Evolutionary conservation across 148 eudicot species (phyloP).

Genomic region (Selenicereus undatus): DNA sequence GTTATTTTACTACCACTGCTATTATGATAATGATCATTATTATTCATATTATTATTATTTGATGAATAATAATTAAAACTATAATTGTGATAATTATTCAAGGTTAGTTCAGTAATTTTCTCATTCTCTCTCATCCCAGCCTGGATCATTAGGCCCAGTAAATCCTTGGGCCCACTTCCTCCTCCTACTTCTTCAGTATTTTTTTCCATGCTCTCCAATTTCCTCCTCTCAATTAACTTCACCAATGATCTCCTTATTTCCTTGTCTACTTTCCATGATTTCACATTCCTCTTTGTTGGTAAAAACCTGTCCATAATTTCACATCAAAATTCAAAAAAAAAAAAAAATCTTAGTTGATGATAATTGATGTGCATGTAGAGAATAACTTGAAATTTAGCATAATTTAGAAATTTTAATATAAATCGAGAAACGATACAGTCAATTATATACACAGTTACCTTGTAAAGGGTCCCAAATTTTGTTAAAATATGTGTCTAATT

Average conservation of each 20-base stretch:
- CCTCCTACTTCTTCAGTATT: conserved; percentile 21
- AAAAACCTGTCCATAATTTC: conserved; percentile 43
- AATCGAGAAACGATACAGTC: no score
- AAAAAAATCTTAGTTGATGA: not conserved
- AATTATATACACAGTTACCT: no score
- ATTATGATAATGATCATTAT: conserved; percentile 16
- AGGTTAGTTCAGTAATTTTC: not conserved
- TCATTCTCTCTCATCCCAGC: conserved; percentile 44
- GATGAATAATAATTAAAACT: conserved; percentile 7
- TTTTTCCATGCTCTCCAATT: conserved; percentile 14
- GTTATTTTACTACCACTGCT: conserved; percentile 41
- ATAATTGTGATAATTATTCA: not conserved
- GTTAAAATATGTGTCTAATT: no score
- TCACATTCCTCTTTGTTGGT: conserved; percentile 69
- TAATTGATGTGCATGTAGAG: no score
- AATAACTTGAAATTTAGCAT: no score
- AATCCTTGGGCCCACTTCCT: conserved; percentile 69
- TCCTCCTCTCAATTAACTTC: conserved; percentile 54
- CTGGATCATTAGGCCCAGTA: conserved; percentile 82
- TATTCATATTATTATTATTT: conserved; percentile 17
- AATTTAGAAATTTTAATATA: no score
- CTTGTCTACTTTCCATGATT: conserved; percentile 74
- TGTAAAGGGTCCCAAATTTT: no score
- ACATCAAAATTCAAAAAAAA: not conserved
- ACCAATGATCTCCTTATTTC: conserved; percentile 64